A percentile compares a stretch with the other conserved stretches of the same genome.
phyloP scores from a whole-genome alignment of 805 yeast species.

The Starmerella bacillaris region DNA sequence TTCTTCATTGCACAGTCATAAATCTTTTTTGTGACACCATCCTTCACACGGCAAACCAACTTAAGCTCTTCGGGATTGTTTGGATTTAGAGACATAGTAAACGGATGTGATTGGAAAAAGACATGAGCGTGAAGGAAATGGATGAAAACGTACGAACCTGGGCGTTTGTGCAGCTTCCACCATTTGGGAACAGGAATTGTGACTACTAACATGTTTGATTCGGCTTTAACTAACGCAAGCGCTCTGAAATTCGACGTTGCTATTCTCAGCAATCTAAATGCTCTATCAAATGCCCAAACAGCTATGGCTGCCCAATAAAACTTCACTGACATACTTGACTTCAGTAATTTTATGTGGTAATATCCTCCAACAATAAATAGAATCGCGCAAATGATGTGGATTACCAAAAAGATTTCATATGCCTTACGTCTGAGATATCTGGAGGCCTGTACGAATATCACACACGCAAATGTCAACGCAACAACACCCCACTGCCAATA shows the following conservation, averaged over 20 bases:
- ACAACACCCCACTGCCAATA: slow-evolving; percentile 16
- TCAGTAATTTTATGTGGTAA: slow-evolving; percentile 27
- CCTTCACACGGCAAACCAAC: slow-evolving; percentile 23
- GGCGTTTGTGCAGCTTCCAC: slow-evolving; percentile 28
- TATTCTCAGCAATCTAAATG: slow-evolving; percentile 38
- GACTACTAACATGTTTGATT: slow-evolving; percentile 16
- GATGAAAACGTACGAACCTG: slow-evolving; percentile 42
- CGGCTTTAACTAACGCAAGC: slow-evolving; percentile 4
- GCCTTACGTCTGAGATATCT: slow-evolving; percentile 32
- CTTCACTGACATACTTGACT: slow-evolving; percentile 11
- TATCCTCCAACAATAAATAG: slow-evolving; percentile 34
- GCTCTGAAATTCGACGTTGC: slow-evolving; percentile 3
- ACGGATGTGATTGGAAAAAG: slow-evolving; percentile 63
- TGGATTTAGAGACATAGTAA: slow-evolving; percentile 27
- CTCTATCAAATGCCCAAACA: slow-evolving; percentile 55
- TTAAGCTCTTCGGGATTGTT: slow-evolving; percentile 12
- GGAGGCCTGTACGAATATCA: slow-evolving; percentile 30
- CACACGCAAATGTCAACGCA: slow-evolving; percentile 24
- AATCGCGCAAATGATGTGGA: slow-evolving; percentile 38
- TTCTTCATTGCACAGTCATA: neutral
- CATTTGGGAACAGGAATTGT: slow-evolving; percentile 26
- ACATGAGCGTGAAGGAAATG: slow-evolving; percentile 30
- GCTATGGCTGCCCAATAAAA: slow-evolving; percentile 38
- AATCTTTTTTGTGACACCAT: slow-evolving; percentile 34
- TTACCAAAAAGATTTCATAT: slow-evolving; percentile 40